Evolutionary conservation across 768 basidiomycete genomes (phyloP).

Genomic region (Chalciporus piperatus): DNA sequence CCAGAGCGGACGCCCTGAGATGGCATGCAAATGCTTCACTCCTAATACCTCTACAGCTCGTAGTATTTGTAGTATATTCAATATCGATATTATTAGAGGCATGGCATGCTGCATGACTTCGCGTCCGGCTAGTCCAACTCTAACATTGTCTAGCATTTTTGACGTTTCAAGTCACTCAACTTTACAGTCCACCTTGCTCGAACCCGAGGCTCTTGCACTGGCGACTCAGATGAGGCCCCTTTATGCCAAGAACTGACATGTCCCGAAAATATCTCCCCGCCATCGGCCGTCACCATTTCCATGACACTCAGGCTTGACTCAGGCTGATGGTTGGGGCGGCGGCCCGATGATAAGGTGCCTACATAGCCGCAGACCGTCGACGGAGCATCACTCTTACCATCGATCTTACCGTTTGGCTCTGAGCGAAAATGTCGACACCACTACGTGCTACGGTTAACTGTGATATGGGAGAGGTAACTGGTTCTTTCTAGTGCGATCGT

Average conservation of each 20-base stretch:
- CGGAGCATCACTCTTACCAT: no score
- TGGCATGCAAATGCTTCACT: not conserved
- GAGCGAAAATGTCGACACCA: constrained; percentile 17
- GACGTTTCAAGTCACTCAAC: no score
- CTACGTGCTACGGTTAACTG: constrained; percentile 48
- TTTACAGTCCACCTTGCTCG: no score
- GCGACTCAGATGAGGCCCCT: no score
- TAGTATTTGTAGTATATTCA: not conserved
- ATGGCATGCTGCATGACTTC: not conserved
- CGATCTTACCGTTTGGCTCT: no score
- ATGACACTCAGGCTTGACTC: no score
- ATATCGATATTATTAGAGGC: not conserved
- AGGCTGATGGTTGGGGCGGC: no score
- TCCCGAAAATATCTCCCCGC: not conserved
- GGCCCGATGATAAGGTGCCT: no score
- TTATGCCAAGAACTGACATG: not conserved
- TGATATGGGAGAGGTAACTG: constrained; percentile 54
- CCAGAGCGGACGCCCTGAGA: not conserved
- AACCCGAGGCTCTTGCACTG: no score
- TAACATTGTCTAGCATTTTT: no score
- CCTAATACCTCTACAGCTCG: not conserved
- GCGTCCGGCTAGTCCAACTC: not conserved
- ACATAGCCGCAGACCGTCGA: no score
- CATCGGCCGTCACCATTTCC: no score
- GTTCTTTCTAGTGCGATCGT: not conserved